A percentile compares a stretch with the other conserved stretches of the same genome.
These are phyloP conservation scores for Leccinum fuscescens DNA, from an alignment of 1,284 basidiomycete genomes.

Conservation along the genomic window DNA sequence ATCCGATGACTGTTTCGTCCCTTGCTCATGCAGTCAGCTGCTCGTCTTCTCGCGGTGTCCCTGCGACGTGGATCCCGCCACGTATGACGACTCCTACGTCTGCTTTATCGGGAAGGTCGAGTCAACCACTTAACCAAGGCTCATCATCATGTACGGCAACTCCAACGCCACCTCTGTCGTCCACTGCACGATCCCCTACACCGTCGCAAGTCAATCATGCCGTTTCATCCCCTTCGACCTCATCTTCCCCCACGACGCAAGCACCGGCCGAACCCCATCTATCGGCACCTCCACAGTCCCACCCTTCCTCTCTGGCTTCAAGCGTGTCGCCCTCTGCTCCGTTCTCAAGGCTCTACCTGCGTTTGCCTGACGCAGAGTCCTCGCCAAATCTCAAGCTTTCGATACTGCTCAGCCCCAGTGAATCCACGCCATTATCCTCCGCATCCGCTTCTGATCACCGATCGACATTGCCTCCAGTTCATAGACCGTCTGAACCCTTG, in stretches of 20 bases:
- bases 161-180: not conserved
- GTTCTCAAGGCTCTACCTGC: constrained; percentile 40
- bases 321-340: constrained; percentile 36
- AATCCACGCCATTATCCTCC: not conserved
- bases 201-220: constrained; percentile 1
- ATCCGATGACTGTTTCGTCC: constrained; percentile 38
- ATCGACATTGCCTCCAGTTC: constrained; percentile 10
- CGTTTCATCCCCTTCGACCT: constrained; percentile 7
- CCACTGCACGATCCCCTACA: not conserved
- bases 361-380: constrained; percentile 29
- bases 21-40: constrained; percentile 17
- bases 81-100: too few relatives aligned
- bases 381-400: constrained; percentile 11
- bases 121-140: too few relatives aligned
- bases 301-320: constrained; percentile 2
- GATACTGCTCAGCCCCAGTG: constrained; percentile 6
- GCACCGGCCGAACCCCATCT: constrained; percentile 4
- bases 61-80: too few relatives aligned
- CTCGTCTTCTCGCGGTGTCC: constrained; percentile 17
- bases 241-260: not conserved
- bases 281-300: not conserved
- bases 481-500: constrained; percentile 28
- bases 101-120: too few relatives aligned
- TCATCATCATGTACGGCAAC: constrained; percentile 31
- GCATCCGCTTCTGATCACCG: constrained; percentile 11